Evolutionary conservation across 2,329 filamentous ascomycete genomes (phyloP).

Genomic region (Phyllosticta citriasiana): DNA sequence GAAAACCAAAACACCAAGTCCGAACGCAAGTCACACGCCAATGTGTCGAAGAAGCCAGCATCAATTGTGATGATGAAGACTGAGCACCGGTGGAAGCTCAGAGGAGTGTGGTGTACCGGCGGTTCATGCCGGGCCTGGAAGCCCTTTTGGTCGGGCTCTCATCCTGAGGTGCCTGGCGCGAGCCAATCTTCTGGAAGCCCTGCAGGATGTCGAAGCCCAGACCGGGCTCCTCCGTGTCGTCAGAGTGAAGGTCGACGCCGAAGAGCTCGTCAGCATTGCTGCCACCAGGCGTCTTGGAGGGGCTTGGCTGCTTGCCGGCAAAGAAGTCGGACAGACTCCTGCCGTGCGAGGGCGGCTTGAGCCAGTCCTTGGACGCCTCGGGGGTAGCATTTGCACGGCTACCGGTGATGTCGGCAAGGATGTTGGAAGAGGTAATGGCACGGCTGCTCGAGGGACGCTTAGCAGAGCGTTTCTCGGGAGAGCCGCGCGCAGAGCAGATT

Average conservation of each 20-base stretch:
- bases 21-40: background rate
- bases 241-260: slow-evolving; percentile 45
- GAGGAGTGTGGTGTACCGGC: slow-evolving; percentile 1
- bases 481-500: slow-evolving; percentile 41
- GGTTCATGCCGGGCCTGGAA: background rate
- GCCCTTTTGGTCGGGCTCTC: slow-evolving; percentile 9
- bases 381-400: slow-evolving; percentile 38
- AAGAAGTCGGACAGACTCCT: slow-evolving; percentile 10
- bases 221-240: slow-evolving; percentile 49
- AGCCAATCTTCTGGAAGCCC: slow-evolving; percentile 65
- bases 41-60: background rate
- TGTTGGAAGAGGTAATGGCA: slow-evolving; percentile 50
- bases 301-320: slow-evolving; percentile 6
- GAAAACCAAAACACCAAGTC: background rate
- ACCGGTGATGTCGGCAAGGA: slow-evolving; percentile 52
- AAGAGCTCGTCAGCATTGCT: slow-evolving; percentile 41
- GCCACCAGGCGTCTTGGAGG: slow-evolving; percentile 5
- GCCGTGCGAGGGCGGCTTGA: slow-evolving; percentile 34
- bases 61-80: background rate
- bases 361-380: slow-evolving; percentile 35
- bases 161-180: slow-evolving; percentile 5
- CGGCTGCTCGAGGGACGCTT: slow-evolving; percentile 54
- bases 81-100: background rate
- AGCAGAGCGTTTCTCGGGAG: slow-evolving; percentile 55
- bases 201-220: slow-evolving; percentile 61